These are phyloP conservation scores for Microglena sp. DNA, from an alignment of 139 green algal genomes.

Conservation along the genomic window DNA sequence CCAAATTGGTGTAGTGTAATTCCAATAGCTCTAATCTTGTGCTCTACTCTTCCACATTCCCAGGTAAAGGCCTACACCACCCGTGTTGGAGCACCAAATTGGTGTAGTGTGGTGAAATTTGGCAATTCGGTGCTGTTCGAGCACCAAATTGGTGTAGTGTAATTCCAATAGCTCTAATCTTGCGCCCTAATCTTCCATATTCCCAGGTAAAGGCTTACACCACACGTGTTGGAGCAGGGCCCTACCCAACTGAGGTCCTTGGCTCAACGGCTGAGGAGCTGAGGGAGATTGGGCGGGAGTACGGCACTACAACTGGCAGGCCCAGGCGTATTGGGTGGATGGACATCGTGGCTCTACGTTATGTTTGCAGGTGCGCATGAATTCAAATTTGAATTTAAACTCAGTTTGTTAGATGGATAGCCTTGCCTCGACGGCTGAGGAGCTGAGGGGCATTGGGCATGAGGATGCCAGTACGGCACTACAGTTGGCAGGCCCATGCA, in stretches of 20 bases:
- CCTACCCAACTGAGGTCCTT: conserved; percentile 95
- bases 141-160: too few species aligned
- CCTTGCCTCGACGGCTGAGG: conserved; percentile 73
- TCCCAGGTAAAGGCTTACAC: conserved; percentile 99
- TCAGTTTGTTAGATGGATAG: too few species aligned
- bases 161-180: too few species aligned
- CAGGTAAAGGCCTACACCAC: too few species aligned
- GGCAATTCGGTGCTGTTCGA: too few species aligned
- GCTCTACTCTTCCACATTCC: too few species aligned
- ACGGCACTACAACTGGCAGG: conserved; percentile 95
- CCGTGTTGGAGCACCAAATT: too few species aligned
- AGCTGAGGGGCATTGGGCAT: conserved; percentile 59
- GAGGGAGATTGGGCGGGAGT: conserved; percentile 72
- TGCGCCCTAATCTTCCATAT: too few species aligned
- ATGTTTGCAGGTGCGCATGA: conserved; percentile 39
- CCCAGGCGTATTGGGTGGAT: conserved; percentile 94
- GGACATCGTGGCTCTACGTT: conserved; percentile 90
- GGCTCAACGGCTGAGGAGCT: conserved; percentile 79
- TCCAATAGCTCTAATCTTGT: too few species aligned
- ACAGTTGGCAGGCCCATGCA: conserved; percentile 90
- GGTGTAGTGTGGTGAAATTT: too few species aligned
- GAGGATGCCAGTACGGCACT: conserved; percentile 99
- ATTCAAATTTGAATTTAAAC: too few species aligned
- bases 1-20: too few species aligned
- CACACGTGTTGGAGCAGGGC: conserved; percentile 88